Percentiles rank a stretch among this genome's conserved stretches.
Evolutionary conservation across 768 basidiomycete species (phyloP).

Genomic region (Thelephora ganbajun): DNA sequence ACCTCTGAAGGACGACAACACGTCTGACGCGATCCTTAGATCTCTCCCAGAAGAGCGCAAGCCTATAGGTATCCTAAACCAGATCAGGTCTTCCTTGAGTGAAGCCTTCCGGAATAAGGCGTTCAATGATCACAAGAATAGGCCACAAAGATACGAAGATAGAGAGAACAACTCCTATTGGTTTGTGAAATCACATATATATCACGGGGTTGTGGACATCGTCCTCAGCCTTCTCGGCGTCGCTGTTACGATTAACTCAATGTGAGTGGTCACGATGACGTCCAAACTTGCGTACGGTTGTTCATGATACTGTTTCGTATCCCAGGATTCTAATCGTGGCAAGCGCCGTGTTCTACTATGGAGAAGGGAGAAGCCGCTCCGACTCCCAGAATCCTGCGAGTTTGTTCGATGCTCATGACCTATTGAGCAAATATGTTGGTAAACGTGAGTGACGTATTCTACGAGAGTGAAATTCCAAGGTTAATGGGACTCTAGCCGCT

Average conservation of each 20-base stretch:
- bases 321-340: slow-evolving; percentile 70
- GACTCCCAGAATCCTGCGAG: slow-evolving; percentile 41
- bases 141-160: slow-evolving; percentile 28
- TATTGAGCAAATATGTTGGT: slow-evolving; percentile 58
- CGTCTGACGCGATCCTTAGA: background rate
- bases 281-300: background rate
- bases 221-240: slow-evolving; percentile 57
- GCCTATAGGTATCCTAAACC: slow-evolving; percentile 11
- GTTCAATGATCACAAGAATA: slow-evolving; percentile 15
- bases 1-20: background rate
- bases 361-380: slow-evolving; percentile 20
- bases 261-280: slow-evolving; percentile 28
- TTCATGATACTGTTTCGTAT: background rate
- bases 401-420: slow-evolving; percentile 71
- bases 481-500: slow-evolving; percentile 32
- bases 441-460: slow-evolving; percentile 29
- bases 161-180: slow-evolving; percentile 19
- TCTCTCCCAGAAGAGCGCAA: slow-evolving; percentile 6
- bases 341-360: slow-evolving; percentile 67
- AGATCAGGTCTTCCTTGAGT: slow-evolving; percentile 2
- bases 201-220: slow-evolving; percentile 33
- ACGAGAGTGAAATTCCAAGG: background rate
- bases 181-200: slow-evolving; percentile 26
- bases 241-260: slow-evolving; percentile 78
- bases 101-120: slow-evolving; percentile 13